Conservation (phyloP, 495 filamentous ascomycete species). For the Cercophora newfieldiana region DNA sequence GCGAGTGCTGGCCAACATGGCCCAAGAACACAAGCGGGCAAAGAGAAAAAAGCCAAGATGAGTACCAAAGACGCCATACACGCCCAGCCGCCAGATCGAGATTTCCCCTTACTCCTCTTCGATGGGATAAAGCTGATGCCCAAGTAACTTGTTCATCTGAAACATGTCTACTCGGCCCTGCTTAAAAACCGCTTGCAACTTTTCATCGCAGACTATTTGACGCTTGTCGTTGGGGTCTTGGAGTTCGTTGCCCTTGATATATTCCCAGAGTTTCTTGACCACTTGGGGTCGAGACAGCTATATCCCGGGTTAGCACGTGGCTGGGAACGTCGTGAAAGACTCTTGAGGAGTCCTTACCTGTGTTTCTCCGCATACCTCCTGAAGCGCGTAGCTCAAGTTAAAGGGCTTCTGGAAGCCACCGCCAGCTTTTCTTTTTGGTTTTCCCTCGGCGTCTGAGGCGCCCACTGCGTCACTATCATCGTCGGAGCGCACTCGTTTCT, state of each 20-base stretch:
- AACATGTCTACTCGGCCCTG: conserved; percentile 94
- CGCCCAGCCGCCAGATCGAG: conserved; percentile 17
- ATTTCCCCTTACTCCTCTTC: conserved; percentile 41
- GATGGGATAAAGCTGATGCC: conserved; percentile 56
- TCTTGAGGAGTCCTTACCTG: conserved; percentile 47
- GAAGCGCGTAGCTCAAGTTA: conserved; percentile 50
- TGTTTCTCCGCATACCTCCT: conserved; percentile 57
- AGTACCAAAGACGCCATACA: conserved; percentile 31
- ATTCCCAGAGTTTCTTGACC: conserved; percentile 92
- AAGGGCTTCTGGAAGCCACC: conserved; percentile 55
- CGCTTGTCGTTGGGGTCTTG: conserved; percentile 90
- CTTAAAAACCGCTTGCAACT: conserved; percentile 87
- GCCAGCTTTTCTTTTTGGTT: conserved; percentile 49
- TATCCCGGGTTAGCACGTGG: conserved; percentile 8
- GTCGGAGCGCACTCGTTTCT: conserved; percentile 70
- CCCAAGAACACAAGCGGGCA: not conserved
- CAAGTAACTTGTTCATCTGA: conserved; percentile 78
- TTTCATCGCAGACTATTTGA: conserved; percentile 89
- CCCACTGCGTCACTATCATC: conserved; percentile 77
- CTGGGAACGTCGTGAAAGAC: not conserved
- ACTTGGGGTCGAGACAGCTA: conserved; percentile 90
- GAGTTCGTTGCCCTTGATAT: conserved; percentile 82
- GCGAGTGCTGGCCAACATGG: not conserved
- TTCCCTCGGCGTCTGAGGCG: conserved; percentile 51
- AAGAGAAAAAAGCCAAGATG: not conserved